Percentiles rank a stretch among this genome's conserved stretches.
phyloP scores from a whole-genome alignment of 257 asterid species.

The Ehretia macrophylla region DNA sequence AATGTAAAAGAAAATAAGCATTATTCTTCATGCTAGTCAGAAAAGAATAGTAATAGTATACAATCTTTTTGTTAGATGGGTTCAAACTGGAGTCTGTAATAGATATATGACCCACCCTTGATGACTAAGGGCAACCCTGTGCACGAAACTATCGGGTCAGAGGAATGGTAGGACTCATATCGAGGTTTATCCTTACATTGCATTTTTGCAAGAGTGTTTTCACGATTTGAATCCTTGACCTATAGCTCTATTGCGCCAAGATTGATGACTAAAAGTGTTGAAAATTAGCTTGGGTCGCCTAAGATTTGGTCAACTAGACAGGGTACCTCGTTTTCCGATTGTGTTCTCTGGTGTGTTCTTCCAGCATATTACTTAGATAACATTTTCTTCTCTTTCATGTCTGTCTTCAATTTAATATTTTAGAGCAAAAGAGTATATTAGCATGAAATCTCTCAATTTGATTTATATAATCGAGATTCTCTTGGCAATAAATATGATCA shows the following conservation, averaged over 20 bases:
- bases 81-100: too few relatives aligned
- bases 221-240: neutral
- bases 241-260: neutral
- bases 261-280: constrained; percentile 1
- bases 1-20: too few relatives aligned
- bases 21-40: too few relatives aligned
- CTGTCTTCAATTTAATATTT: constrained; percentile 18
- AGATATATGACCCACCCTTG: neutral
- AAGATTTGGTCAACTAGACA: constrained; percentile 28
- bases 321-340: constrained; percentile 42
- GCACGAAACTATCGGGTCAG: too few relatives aligned
- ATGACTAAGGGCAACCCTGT: too few relatives aligned
- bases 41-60: too few relatives aligned
- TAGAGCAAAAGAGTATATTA: constrained; percentile 28
- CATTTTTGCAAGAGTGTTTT: too few relatives aligned
- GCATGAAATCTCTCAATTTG: constrained; percentile 41
- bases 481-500: constrained; percentile 42
- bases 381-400: constrained; percentile 32
- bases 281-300: constrained; percentile 6
- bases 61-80: too few relatives aligned
- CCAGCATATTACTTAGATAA: constrained; percentile 24
- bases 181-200: too few relatives aligned
- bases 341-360: constrained; percentile 38
- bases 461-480: constrained; percentile 55
- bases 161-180: too few relatives aligned